Conservation (phyloP, 345 rosid genomes). For the Garcia nutans region DNA sequence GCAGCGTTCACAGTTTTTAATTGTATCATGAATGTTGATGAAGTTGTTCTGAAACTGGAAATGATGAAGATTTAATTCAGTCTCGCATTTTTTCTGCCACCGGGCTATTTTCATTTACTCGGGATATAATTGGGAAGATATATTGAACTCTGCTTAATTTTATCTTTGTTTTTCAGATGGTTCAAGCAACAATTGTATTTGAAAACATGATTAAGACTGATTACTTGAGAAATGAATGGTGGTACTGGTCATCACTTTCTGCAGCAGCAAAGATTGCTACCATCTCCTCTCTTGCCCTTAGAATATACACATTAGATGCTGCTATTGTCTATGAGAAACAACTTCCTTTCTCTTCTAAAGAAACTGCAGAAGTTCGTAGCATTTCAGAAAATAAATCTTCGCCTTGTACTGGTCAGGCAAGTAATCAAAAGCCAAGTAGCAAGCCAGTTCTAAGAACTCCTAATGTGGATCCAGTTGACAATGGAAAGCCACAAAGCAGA, state of each 20-base stretch:
- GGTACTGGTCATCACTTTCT: conserved; percentile 42
- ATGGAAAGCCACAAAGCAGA: conserved; percentile 13
- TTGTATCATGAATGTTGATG: too few relatives aligned
- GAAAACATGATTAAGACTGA: conserved; percentile 40
- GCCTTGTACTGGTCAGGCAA: conserved; percentile 4
- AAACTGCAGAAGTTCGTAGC: conserved; percentile 9
- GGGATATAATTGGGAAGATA: not conserved
- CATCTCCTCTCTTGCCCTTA: conserved; percentile 36
- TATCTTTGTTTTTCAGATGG: conserved; percentile 30
- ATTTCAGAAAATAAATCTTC: conserved; percentile 8
- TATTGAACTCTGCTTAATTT: not conserved
- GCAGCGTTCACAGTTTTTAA: too few relatives aligned
- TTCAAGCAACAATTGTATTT: conserved; percentile 36
- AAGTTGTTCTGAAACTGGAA: too few relatives aligned
- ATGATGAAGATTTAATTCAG: not conserved
- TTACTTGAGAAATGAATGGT: conserved; percentile 37
- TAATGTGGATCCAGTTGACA: not conserved
- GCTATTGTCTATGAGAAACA: conserved; percentile 34
- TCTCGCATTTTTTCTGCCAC: not conserved
- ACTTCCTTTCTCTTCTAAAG: not conserved
- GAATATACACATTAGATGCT: conserved; percentile 37
- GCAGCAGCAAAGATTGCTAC: conserved; percentile 36
- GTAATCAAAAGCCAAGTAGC: conserved; percentile 14
- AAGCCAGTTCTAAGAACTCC: conserved; percentile 7
- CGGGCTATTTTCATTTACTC: not conserved